Percentiles rank a stretch among this genome's conserved stretches.
These are phyloP conservation scores for Cordyceps farinosa DNA, from an alignment of 2,329 filamentous ascomycete genomes.

Conservation along the genomic window DNA sequence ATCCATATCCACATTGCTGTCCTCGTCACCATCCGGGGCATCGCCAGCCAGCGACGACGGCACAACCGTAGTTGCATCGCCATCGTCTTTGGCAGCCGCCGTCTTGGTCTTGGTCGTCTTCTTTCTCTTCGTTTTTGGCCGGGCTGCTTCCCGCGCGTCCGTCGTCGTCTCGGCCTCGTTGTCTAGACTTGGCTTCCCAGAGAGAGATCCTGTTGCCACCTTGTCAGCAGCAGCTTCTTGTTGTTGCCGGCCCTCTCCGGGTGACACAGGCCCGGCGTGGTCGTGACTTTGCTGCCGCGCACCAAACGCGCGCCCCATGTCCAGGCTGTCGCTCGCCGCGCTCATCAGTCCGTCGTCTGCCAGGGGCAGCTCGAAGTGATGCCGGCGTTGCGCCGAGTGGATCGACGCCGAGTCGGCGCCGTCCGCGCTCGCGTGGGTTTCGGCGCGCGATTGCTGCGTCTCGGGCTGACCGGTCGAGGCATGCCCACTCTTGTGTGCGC, in stretches of 20 bases:
- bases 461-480: constrained; percentile 25
- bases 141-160: neutral
- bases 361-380: constrained; percentile 22
- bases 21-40: constrained; percentile 29
- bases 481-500: constrained; percentile 26
- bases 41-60: neutral
- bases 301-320: constrained; percentile 17
- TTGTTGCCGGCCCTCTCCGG: constrained; percentile 10
- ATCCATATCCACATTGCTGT: constrained; percentile 31
- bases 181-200: constrained; percentile 8
- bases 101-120: neutral
- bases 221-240: constrained; percentile 21
- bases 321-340: constrained; percentile 24
- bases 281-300: neutral
- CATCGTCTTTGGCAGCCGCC: neutral
- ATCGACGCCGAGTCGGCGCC: constrained; percentile 27
- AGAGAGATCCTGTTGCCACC: constrained; percentile 18
- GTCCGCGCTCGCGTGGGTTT: constrained; percentile 20
- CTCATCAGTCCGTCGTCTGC: constrained; percentile 25
- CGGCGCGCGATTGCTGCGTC: constrained; percentile 29
- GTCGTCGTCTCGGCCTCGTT: constrained; percentile 1
- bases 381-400: constrained; percentile 28
- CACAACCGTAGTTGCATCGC: constrained; percentile 12
- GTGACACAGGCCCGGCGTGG: neutral
- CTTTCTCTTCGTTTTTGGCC: neutral